Evolutionary conservation across 2,329 filamentous ascomycete species (phyloP).

Genomic region (Botryotinia globosa): DNA sequence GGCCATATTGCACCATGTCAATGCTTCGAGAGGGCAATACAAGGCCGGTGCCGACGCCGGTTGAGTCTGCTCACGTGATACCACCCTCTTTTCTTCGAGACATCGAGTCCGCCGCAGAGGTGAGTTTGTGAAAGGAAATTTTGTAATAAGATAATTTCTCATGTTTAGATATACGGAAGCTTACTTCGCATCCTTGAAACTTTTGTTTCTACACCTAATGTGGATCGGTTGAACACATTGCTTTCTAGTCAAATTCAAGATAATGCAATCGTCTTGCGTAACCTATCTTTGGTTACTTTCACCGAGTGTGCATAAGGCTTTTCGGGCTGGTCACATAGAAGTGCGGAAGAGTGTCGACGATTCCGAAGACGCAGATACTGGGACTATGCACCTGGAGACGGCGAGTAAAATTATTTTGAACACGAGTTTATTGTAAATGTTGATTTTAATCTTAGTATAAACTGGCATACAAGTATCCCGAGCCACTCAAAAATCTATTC

Average conservation of each 20-base stretch:
- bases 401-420: background rate
- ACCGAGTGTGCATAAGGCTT: background rate
- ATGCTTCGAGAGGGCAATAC: background rate
- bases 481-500: background rate
- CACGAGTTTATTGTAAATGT: too few species aligned
- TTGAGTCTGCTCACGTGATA: background rate
- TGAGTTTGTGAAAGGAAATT: background rate
- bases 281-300: conserved; percentile 1
- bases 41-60: background rate
- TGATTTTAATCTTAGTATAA: background rate
- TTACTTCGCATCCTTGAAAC: background rate
- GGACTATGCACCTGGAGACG: background rate
- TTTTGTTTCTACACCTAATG: background rate
- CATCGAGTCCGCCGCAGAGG: background rate
- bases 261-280: background rate
- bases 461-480: background rate
- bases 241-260: background rate
- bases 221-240: background rate
- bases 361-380: too few species aligned
- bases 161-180: background rate
- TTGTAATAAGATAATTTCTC: background rate
- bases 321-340: background rate
- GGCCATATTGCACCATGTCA: background rate
- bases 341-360: background rate
- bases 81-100: background rate